phyloP scores from a whole-genome alignment of 441 rosid species.

The Raphanus hybrid region DNA sequence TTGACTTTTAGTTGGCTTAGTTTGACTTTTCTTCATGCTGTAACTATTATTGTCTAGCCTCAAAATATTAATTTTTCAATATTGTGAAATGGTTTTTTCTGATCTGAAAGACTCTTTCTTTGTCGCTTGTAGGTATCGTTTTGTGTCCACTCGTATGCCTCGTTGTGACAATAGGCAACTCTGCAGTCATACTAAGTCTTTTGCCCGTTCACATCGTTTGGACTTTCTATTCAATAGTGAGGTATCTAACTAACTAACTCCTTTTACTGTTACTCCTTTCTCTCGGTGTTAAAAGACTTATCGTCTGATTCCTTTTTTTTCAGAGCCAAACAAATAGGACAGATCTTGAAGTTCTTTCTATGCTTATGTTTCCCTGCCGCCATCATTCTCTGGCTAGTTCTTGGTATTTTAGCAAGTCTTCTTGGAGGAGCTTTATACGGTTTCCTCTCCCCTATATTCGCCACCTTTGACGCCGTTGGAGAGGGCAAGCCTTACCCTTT shows the following conservation, averaged over 20 bases:
- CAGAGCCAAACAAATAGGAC: slow-evolving; percentile 76
- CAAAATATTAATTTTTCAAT: too few relatives aligned
- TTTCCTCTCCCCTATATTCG: slow-evolving; percentile 77
- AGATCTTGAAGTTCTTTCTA: slow-evolving; percentile 65
- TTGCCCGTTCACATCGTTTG: slow-evolving; percentile 27
- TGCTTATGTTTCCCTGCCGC: slow-evolving; percentile 59
- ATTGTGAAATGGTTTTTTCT: too few relatives aligned
- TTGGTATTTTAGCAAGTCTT: slow-evolving; percentile 64
- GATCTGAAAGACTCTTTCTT: neutral
- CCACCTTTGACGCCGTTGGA: slow-evolving; percentile 90
- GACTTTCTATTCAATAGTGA: slow-evolving; percentile 30
- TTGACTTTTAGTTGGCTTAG: neutral
- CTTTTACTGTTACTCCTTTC: neutral
- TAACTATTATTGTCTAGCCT: too few relatives aligned
- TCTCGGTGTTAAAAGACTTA: neutral
- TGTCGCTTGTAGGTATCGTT: slow-evolving; percentile 57
- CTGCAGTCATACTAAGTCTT: slow-evolving; percentile 19
- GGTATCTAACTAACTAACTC: slow-evolving; percentile 16
- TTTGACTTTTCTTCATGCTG: neutral
- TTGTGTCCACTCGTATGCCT: slow-evolving; percentile 71
- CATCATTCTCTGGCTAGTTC: slow-evolving; percentile 55
- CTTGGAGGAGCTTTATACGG: slow-evolving; percentile 72
- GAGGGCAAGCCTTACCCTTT: slow-evolving; percentile 62
- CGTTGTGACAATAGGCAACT: slow-evolving; percentile 56
- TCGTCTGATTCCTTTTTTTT: slow-evolving; percentile 24